Evolutionary conservation across 1,284 basidiomycete genomes (phyloP), one percentile per base, ranked within the genome.

Genomic region (Schizopora paradoxa): DNA sequence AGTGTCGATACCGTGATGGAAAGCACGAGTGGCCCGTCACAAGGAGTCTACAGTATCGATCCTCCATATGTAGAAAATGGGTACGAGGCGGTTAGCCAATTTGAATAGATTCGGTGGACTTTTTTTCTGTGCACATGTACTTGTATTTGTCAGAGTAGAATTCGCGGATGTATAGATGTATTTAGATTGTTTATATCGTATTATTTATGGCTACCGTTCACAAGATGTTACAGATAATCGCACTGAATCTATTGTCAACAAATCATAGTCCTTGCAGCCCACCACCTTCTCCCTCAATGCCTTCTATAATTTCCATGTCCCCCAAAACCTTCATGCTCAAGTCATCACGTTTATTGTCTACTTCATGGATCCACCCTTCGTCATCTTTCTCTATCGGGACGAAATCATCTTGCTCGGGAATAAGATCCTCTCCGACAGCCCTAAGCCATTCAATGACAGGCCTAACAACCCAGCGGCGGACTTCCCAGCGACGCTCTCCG

Each of bases 361-460:
- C 69, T 72, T 71, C 41, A 81, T 54, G 58, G 74, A 79, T 4
- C 81, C 84, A 49, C 79, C 74, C 10, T 71, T 43, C 48, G 14
- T 29, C 64, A 52, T 78, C 74, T 19, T 64, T 57, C 18, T 58
- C 60, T 61, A 54, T 72, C 52, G 49, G 57, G 48, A 50, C 57
- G n/a, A n/a, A n/a, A n/a, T n/a, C n/a, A n/a, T n/a, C n/a, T 52
- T 46, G 61, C 54, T 53, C 56, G 33, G 55, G 60, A 35, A 68
- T 61, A 18, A 83, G 48, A 31, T 76, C 72, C 47, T 83, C 73
- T 21, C 72, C 77, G 31, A 74, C 69, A 29, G 83, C 67, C 49
- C 66, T 72, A 35, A 88, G 57, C 86, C 85, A 91, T 60, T 91
- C 83, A 6, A 90, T 56, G 4, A 86, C 81, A 7, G 89, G 89